Conservation (phyloP, 208 protist species). For the Angomonas deanei region DNA sequence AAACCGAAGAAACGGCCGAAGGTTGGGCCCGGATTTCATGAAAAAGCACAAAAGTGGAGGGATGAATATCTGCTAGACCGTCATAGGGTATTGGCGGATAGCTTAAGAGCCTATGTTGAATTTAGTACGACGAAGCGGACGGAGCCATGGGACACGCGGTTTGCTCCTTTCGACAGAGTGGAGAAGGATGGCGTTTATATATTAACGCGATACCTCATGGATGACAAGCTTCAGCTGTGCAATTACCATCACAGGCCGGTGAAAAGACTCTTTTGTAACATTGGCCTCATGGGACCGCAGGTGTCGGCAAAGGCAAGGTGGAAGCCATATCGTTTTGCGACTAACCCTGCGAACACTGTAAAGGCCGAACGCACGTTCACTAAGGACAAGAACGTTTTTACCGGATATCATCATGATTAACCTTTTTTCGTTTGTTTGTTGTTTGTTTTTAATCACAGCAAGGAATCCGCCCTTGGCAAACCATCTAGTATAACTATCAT, state of each 20-base stretch:
- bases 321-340: conserved; percentile 84
- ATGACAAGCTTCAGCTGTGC: conserved; percentile 87
- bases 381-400: conserved; percentile 79
- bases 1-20: conserved; percentile 90
- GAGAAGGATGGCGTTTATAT: conserved; percentile 89
- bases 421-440: neutral
- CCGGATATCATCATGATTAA: conserved; percentile 74
- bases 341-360: conserved; percentile 59
- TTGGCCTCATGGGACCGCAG: conserved; percentile 83
- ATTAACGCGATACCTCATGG: conserved; percentile 80
- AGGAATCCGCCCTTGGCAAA: too few relatives aligned
- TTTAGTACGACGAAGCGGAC: conserved; percentile 76
- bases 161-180: conserved; percentile 85
- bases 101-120: conserved; percentile 82
- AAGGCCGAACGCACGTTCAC: conserved; percentile 74
- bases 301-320: conserved; percentile 76
- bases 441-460: neutral
- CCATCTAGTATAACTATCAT: too few relatives aligned
- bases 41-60: conserved; percentile 88
- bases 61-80: conserved; percentile 86
- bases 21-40: conserved; percentile 79
- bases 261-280: conserved; percentile 84
- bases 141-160: conserved; percentile 90
- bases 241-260: conserved; percentile 86
- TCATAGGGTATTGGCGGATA: conserved; percentile 80